Conservation (phyloP, 2,329 filamentous ascomycete genomes). For the Emericellopsis atlantica region DNA sequence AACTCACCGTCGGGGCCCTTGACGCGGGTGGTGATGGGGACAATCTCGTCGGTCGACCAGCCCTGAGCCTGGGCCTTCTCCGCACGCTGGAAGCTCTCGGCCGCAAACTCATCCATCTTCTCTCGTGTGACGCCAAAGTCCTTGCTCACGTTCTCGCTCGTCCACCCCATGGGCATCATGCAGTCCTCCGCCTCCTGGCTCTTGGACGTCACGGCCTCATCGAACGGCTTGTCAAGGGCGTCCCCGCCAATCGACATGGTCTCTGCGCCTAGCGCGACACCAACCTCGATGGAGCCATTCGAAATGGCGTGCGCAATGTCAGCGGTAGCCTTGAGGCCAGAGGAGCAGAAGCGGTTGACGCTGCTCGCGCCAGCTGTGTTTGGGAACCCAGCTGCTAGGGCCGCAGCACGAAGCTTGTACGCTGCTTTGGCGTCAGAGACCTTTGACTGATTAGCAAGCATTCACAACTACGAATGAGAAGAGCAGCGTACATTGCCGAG, state of each 20-base stretch:
- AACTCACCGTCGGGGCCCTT: conserved; percentile 74
- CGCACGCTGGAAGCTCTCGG: conserved; percentile 76
- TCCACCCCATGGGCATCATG: conserved; percentile 96
- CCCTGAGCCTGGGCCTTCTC: conserved; percentile 85
- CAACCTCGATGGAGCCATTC: conserved; percentile 70
- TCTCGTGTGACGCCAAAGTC: conserved; percentile 80
- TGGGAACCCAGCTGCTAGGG: conserved; percentile 85
- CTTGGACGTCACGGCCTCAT: conserved; percentile 56
- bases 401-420: conserved; percentile 81
- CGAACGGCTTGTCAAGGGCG: conserved; percentile 58
- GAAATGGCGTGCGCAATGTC: conserved; percentile 86
- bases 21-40: conserved; percentile 69
- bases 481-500: conserved; percentile 66
- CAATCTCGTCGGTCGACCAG: conserved; percentile 89
- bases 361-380: conserved; percentile 74
- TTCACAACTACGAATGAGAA: not conserved
- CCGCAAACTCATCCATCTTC: conserved; percentile 72
- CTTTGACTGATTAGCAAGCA: conserved; percentile 22
- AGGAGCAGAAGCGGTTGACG: conserved; percentile 95
- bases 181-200: conserved; percentile 74
- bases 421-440: conserved; percentile 76
- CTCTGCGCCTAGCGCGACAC: conserved; percentile 81
- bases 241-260: conserved; percentile 71
- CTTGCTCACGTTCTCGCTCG: conserved; percentile 84
- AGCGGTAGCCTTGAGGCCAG: conserved; percentile 87